Conservation (phyloP, 169 alveolate genomes). For the Plasmodium knowlesi region DNA sequence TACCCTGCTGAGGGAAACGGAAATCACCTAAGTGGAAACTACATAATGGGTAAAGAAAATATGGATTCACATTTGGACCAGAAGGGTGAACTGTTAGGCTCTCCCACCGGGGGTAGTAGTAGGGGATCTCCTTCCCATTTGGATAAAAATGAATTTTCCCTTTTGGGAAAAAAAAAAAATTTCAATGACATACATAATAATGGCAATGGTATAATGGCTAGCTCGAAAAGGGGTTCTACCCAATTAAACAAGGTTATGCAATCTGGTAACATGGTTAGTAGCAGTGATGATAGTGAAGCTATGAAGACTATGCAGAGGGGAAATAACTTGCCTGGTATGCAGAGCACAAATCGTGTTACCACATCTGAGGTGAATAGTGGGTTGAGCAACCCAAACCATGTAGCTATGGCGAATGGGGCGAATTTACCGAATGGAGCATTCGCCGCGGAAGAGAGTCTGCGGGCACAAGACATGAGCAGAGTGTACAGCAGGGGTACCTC, state of each 20-base stretch:
- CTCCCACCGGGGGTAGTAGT: neutral
- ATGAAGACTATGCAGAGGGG: constrained; percentile 23
- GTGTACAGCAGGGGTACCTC: neutral
- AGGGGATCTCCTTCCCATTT: neutral
- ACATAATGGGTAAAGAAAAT: neutral
- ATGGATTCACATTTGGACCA: neutral
- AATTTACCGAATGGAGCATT: neutral
- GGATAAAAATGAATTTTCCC: neutral
- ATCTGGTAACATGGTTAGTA: constrained; percentile 7
- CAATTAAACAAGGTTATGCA: constrained; percentile 6
- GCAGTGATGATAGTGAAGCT: constrained; percentile 13
- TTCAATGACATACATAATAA: neutral
- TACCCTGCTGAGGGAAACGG: neutral
- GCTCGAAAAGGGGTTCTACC: neutral
- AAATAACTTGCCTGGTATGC: neutral
- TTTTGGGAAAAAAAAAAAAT: neutral
- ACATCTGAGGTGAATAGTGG: neutral
- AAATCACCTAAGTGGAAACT: neutral
- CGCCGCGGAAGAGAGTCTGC: neutral
- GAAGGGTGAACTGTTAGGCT: neutral
- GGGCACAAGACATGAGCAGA: neutral
- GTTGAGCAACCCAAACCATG: neutral
- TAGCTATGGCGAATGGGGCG: neutral
- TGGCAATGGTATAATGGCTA: neutral
- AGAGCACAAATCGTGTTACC: neutral